A percentile compares a stretch with the other conserved stretches of the same genome.
phyloP scores from a whole-genome alignment of 371 early-diverging fungal species.

The Mortierella sp. region DNA sequence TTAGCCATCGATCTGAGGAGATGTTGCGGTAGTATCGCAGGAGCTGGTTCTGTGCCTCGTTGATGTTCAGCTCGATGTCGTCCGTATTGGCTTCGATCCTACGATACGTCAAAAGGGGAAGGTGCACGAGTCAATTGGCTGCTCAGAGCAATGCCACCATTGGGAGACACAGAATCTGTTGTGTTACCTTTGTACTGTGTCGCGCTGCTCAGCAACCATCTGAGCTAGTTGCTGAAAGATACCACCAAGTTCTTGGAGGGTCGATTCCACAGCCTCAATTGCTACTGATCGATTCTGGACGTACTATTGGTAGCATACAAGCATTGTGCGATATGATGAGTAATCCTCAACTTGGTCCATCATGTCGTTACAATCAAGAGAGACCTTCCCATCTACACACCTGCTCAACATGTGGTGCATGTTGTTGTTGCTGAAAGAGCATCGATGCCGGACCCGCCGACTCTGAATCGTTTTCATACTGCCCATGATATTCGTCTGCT shows the following conservation, averaged over 20 bases:
- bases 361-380: background rate
- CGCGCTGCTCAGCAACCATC: conserved; percentile 95
- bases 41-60: conserved; percentile 91
- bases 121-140: too few relatives aligned
- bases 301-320: conserved; percentile 59
- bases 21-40: conserved; percentile 90
- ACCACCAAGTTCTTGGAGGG: conserved; percentile 96
- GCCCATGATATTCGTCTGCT: conserved; percentile 23
- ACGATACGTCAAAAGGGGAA: background rate
- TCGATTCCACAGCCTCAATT: conserved; percentile 95
- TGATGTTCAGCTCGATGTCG: conserved; percentile 91
- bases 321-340: background rate
- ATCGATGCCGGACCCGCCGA: conserved; percentile 63
- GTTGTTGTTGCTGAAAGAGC: conserved; percentile 53
- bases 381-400: background rate
- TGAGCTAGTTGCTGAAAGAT: conserved; percentile 95
- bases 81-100: conserved; percentile 96
- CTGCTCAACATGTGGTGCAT: conserved; percentile 39
- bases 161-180: background rate
- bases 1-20: conserved; percentile 94
- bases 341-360: background rate
- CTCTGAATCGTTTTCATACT: conserved; percentile 49
- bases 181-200: conserved; percentile 85
- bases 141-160: background rate
- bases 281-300: conserved; percentile 89